Base-by-base conservation (phyloP, 2,329 filamentous ascomycete genomes). In the Orbilia javanica region DNA sequence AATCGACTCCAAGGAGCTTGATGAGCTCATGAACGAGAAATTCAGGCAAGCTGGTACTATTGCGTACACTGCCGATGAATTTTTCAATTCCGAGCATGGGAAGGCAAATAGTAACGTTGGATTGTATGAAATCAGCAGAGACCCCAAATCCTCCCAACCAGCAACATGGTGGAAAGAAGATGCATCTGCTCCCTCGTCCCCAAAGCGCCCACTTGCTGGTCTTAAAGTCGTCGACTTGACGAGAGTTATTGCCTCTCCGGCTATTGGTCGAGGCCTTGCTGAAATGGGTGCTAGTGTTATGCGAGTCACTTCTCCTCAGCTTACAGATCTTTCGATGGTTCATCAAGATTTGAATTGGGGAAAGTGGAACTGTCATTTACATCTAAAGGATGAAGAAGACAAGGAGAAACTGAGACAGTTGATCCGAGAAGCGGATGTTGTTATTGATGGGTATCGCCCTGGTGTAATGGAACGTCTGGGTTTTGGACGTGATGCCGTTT, bases 391-490 rank as follows among this genome's bases (percentile, higher is more conserved):
- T 0, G 82, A 84, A 42, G 82, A 80, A 11, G 85, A 86, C 65
- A 82, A 84, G 0, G 80, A 83, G 50, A 84, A 83, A 46, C 81
- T 87, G 10, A 80, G 83, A 1, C 81, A 80, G 11, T 83, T 88
- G 3, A 83, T 88, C 4, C 79, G 80, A 2, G 85, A 87, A 5
- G 87, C 87, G 0, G 87, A 88, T 76, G 85, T 88, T 0, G 83
- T 88, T 0, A 83, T 88, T 3, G 84, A 87, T 70, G 87, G 85
- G 0, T 88, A 87, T 72, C 84, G 87, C 2, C 87, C 86, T 0
- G 84, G 84, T 0, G 85, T 85, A 0, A 82, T 88, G 64, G 85
- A 87, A 15, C 85, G 85, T 68, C 84, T 85, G 27, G 87, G 86
- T 0, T 87, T 87, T 73, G 84, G 84, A 0, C 81, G 82, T 0